Conservation (phyloP, 225 moss, liverwort and hornwort genomes). For the Rhytidiadelphus loreus region DNA sequence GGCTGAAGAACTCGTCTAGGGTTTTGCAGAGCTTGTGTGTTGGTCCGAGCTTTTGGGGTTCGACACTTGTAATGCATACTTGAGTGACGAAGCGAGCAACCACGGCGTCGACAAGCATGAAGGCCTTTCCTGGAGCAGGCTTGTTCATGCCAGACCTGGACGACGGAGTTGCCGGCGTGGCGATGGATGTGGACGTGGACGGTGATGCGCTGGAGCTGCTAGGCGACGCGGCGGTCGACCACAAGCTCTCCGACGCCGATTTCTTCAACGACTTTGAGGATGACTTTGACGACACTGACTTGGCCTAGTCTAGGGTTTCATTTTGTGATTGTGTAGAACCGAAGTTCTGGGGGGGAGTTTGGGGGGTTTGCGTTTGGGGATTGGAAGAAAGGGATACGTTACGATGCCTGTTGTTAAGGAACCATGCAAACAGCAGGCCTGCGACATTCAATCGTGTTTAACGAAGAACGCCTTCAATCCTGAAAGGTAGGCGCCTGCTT, state of each 20-base stretch:
- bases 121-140: constrained; percentile 30
- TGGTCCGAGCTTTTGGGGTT: background rate
- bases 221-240: constrained; percentile 47
- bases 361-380: background rate
- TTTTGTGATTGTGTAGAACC: background rate
- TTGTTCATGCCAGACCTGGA: constrained; percentile 67
- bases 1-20: background rate
- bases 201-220: constrained; percentile 62
- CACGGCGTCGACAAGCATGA: constrained; percentile 34
- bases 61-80: background rate
- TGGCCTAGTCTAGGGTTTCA: constrained; percentile 24
- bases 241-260: constrained; percentile 86
- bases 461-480: constrained; percentile 73
- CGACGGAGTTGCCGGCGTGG: constrained; percentile 57
- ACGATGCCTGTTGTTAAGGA: constrained; percentile 45
- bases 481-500: constrained; percentile 44
- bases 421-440: constrained; percentile 77
- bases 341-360: background rate
- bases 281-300: constrained; percentile 91
- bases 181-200: constrained; percentile 73
- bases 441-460: constrained; percentile 81
- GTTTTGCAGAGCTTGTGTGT: background rate
- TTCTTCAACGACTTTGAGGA: constrained; percentile 95
- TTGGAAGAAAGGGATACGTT: background rate
- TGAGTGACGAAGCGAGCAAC: background rate